Percentiles rank a stretch among this genome's conserved stretches.
phyloP scores from a whole-genome alignment of 1,139 yeast genomes.

The Kodamaea anthophila region DNA sequence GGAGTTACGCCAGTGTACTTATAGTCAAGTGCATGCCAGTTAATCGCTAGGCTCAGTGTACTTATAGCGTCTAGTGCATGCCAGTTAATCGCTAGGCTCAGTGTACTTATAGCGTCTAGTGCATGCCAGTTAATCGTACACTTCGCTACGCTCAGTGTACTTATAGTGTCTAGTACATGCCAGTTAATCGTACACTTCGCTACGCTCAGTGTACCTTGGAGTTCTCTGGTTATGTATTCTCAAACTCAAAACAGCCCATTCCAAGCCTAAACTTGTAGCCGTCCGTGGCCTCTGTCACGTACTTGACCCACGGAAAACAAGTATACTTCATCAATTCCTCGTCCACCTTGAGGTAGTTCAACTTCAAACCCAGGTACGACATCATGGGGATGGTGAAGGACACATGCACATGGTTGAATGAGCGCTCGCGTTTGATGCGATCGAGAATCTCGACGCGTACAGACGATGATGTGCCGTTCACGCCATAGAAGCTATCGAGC shows the following conservation, averaged over 20 bases:
- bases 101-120: no score
- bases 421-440: constrained; percentile 11
- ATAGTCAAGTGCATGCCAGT: no score
- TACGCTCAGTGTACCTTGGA: no score
- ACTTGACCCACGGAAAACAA: constrained; percentile 45
- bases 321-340: constrained; percentile 39
- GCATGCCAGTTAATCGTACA: no score
- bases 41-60: no score
- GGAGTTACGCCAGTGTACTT: no score
- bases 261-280: constrained; percentile 30
- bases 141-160: no score
- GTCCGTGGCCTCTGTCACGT: constrained; percentile 25
- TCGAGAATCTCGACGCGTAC: constrained; percentile 17
- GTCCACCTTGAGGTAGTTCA: constrained; percentile 36
- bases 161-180: no score
- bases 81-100: no score
- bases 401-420: constrained; percentile 24
- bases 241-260: constrained; percentile 14
- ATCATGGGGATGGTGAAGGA: constrained; percentile 37
- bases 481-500: constrained; percentile 39
- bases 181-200: no score
- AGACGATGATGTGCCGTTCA: constrained; percentile 29
- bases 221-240: neutral
- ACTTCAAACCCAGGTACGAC: constrained; percentile 38
- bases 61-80: no score